Evolutionary conservation across 768 basidiomycete species (phyloP).

Genomic region (Serendipita vermifera): DNA sequence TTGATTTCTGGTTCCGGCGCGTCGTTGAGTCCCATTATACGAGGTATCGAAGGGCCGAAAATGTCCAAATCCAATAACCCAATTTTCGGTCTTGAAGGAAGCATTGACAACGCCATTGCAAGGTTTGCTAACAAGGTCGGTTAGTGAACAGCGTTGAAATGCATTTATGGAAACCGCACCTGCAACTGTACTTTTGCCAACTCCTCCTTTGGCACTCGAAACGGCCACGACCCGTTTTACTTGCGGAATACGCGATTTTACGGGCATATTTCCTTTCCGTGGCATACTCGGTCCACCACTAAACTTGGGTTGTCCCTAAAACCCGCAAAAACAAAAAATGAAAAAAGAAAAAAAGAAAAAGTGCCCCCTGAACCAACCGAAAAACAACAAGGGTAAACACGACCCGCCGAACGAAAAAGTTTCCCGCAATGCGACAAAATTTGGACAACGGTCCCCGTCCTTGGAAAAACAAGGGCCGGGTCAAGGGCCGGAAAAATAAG

Average conservation of each 20-base stretch:
- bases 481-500: no score
- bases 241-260: constrained; percentile 33
- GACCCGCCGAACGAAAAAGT: no score
- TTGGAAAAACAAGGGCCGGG: no score
- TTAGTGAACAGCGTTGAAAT: neutral
- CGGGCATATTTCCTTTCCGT: constrained; percentile 10
- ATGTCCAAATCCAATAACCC: constrained; percentile 91
- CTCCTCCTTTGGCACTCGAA: constrained; percentile 89
- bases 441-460: no score
- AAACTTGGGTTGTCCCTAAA: no score
- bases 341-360: no score
- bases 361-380: no score
- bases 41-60: constrained; percentile 89
- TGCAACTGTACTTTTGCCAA: constrained; percentile 89
- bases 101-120: constrained; percentile 55
- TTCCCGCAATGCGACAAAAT: no score
- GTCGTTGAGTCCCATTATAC: constrained; percentile 76
- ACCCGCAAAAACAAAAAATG: no score
- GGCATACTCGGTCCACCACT: no score
- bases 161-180: constrained; percentile 33
- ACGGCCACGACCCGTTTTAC: constrained; percentile 75
- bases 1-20: constrained; percentile 70
- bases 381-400: no score
- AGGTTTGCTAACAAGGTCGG: constrained; percentile 48
- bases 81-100: constrained; percentile 40